phyloP scores from a whole-genome alignment of 2,329 filamentous ascomycete species.

The Cladophialophora exuberans region DNA sequence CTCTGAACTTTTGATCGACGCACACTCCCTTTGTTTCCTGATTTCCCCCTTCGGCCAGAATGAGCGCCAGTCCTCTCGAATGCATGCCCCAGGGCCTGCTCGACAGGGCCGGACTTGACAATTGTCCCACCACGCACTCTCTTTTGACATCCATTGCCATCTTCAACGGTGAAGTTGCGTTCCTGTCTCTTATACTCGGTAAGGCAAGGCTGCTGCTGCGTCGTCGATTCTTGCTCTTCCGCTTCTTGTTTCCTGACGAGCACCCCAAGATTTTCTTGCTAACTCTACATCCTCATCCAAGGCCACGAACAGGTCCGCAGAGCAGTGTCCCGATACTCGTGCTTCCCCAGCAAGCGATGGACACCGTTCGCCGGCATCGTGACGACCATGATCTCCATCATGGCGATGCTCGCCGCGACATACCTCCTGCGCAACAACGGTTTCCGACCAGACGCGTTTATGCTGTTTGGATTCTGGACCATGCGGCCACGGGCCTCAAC shows the following conservation, averaged over 20 bases:
- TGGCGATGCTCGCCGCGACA: conserved; percentile 4
- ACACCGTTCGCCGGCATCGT: conserved; percentile 5
- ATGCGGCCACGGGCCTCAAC: conserved; percentile 5
- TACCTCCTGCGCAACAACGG: conserved; percentile 8
- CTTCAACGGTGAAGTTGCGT: conserved; percentile 5
- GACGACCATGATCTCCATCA: conserved; percentile 1
- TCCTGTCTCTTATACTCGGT: conserved; percentile 3
- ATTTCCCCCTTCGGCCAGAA: background rate
- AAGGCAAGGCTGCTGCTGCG: background rate
- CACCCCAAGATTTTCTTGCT: background rate
- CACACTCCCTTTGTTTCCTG: background rate
- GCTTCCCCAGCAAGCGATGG: conserved; percentile 3
- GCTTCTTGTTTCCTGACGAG: background rate
- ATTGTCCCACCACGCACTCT: conserved; percentile 7
- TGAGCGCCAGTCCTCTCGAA: background rate
- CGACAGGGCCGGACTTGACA: background rate
- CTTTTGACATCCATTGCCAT: conserved; percentile 6
- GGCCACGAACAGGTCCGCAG: conserved; percentile 5
- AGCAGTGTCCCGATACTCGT: background rate
- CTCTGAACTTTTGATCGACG: too few species aligned
- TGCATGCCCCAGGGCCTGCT: conserved; percentile 7
- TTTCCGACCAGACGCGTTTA: conserved; percentile 2
- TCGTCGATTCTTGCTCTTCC: background rate
- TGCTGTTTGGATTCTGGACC: conserved; percentile 11
- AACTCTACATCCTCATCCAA: background rate